Base-by-base conservation (phyloP, 768 basidiomycete genomes). In the Lentinula sp. region DNA sequence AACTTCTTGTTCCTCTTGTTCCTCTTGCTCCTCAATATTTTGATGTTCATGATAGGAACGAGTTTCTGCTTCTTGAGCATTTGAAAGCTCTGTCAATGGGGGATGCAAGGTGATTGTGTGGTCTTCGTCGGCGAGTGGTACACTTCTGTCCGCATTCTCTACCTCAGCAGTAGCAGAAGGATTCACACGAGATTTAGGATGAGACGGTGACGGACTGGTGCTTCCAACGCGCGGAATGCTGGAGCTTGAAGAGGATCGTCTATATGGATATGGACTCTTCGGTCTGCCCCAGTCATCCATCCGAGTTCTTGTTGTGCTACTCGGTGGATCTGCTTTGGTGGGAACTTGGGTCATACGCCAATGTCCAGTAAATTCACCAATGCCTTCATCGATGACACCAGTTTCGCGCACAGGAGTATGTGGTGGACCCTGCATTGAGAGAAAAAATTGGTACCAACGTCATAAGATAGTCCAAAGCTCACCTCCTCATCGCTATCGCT, bases 211-310 rank as follows among this genome's bases (percentile, higher is more conserved):
- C 2, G 57, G 57, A 39, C 45, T 59, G 23, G 45, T 6, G 35
- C 45, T 59, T 8, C 35, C 55, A 16, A 16, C 28, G 15, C 57
- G 43, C 9, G 15, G 15, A 9, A 28, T n/a, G 12, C 20, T 41
- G 4, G 28, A n/a, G 5, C 54, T 48, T 12, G 57, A 18, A 18
- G 45, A 41, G 7, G 57, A 46, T 18, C 41, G 32, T 15, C n/a
- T 4, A 16, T 52, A 57, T 12, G 85, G 88, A 69, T 81, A 88
- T 0, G 88, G 88, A 57, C 87, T 90, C 46, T 85, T 79, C 0
- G 89, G 88, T 10, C 85, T 77, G 2, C 89, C 88, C 88, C 88
- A 89, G 18, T 75, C 71, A 32, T 83, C 81, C 71, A 77, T 80
- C 41, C 82, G 75, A 6, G 66, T 73, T 36, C 74, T 71, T 18